Conservation (phyloP, 495 filamentous ascomycete species). For the Xylaria nigripes region DNA sequence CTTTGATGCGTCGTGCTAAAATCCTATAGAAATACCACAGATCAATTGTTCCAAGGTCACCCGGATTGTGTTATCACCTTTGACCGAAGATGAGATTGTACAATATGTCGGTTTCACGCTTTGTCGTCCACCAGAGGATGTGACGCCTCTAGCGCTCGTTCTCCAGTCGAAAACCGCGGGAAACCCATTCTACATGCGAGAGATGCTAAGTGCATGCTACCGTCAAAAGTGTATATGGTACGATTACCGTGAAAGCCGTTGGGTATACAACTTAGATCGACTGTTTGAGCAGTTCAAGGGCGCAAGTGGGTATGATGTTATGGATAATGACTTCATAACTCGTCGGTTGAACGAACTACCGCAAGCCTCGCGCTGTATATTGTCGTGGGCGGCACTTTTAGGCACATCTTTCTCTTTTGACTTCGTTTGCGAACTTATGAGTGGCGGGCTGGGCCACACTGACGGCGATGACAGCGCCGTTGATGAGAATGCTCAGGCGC, state of each 20-base stretch:
- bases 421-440: conserved; percentile 67
- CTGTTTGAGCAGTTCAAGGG: conserved; percentile 76
- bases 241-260: conserved; percentile 66
- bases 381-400: conserved; percentile 78
- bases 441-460: conserved; percentile 52
- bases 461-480: conserved; percentile 29
- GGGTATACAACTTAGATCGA: conserved; percentile 77
- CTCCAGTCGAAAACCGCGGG: conserved; percentile 75
- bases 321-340: conserved; percentile 71
- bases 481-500: not conserved
- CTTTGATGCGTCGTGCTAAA: conserved; percentile 24
- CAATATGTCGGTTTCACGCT: conserved; percentile 72
- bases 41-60: conserved; percentile 46
- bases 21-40: conserved; percentile 36
- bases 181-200: conserved; percentile 81
- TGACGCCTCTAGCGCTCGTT: conserved; percentile 57
- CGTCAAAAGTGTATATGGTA: conserved; percentile 83
- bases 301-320: conserved; percentile 64
- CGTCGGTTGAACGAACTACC: conserved; percentile 70
- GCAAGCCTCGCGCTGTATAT: conserved; percentile 58
- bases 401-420: conserved; percentile 74
- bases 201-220: conserved; percentile 84
- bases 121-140: conserved; percentile 49
- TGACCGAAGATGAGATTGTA: conserved; percentile 66
- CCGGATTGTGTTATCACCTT: conserved; percentile 55